Evolutionary conservation across 768 basidiomycete genomes (phyloP), one percentile per base, ranked within the genome.

Genomic region (Exidia glandulosa): DNA sequence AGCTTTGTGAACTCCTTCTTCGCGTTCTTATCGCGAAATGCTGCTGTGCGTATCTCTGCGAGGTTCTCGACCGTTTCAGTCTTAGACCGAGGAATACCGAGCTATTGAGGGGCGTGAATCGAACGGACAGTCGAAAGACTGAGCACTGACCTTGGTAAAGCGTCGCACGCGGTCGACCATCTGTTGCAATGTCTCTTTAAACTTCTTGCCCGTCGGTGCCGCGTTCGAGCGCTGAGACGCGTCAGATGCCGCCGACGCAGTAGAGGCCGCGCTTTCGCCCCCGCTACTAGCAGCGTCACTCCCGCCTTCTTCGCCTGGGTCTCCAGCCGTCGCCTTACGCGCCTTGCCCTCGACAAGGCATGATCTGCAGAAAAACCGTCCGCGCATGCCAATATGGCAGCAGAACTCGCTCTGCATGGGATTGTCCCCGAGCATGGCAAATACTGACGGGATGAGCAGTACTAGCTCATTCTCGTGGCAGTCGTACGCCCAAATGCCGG

Each of bases 371-470:
- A 70, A 70, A 30, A 57, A 50, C 1, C 25, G 57, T 1, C 63
- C 62, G 0, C 52, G 52, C 34, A 61, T 34, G 3, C 60, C 55
- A 14, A 69, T 65, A 41, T 68, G 66, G 0, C 68, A 60, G 3
- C 36, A 36, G 34, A 67, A 64, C 55, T 71, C 68, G 52, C 7
- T 63, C 33, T 25, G 63, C 60, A 19, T 62, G 57, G 41, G 63
- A 54, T 33, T 59, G 47, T 31, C 63, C 50, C 31, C 64, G 61
- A 27, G 58, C 10, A 76, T 32, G 0, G 72, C 73, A 0, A 75
- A 64, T 3, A 74, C 62, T 2, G 32, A 57, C 0, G 70, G 70
- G 36, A 76, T 64, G 0, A 76, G 32, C 2, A 75, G 63, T 2
- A 73, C 67, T 1, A 60, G 56, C 58, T 76, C 74, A 2, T 70